Evolutionary conservation across 2,329 filamentous ascomycete species (phyloP).

Genomic region (Madurella mycetomatis): DNA sequence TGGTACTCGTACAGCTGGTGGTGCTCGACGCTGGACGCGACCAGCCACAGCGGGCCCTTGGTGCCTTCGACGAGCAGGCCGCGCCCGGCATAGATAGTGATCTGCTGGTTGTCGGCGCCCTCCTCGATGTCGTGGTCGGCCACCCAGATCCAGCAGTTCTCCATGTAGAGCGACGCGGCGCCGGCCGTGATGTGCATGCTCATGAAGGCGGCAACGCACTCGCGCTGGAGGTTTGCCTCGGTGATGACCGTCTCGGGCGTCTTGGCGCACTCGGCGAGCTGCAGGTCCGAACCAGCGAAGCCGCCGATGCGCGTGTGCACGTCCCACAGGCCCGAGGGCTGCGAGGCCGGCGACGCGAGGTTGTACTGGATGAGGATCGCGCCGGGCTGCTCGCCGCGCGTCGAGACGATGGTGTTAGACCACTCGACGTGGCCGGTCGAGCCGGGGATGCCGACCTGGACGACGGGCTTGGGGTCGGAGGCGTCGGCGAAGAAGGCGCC

Average conservation of each 20-base stretch:
- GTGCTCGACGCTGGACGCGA: conserved; percentile 58
- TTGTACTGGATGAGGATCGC: conserved; percentile 70
- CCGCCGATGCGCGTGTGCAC: conserved; percentile 70
- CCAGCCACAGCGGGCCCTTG: conserved; percentile 49
- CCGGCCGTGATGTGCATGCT: conserved; percentile 35
- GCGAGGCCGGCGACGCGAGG: conserved; percentile 41
- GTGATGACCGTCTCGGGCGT: conserved; percentile 29
- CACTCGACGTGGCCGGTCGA: conserved; percentile 63
- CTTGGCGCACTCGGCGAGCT: conserved; percentile 62
- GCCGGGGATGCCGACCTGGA: conserved; percentile 60
- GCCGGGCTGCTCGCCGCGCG: conserved; percentile 59
- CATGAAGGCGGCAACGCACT: conserved; percentile 38
- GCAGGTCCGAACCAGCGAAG: conserved; percentile 62
- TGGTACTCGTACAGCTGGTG: conserved; percentile 61
- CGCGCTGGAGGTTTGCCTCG: conserved; percentile 24
- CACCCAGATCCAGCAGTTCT: conserved; percentile 39
- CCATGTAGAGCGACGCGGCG: conserved; percentile 35
- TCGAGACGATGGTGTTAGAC: conserved; percentile 65
- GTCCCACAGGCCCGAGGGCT: conserved; percentile 61
- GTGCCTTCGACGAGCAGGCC: conserved; percentile 36
- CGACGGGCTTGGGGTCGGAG: conserved; percentile 54
- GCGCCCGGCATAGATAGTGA: conserved; percentile 32
- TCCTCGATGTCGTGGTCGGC: conserved; percentile 31
- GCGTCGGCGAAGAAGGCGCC: conserved; percentile 54
- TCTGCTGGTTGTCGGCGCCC: conserved; percentile 26